These are phyloP conservation scores for Cyclotella atomus DNA, from an alignment of 108 stramenopile genomes.

Conservation along the genomic window DNA sequence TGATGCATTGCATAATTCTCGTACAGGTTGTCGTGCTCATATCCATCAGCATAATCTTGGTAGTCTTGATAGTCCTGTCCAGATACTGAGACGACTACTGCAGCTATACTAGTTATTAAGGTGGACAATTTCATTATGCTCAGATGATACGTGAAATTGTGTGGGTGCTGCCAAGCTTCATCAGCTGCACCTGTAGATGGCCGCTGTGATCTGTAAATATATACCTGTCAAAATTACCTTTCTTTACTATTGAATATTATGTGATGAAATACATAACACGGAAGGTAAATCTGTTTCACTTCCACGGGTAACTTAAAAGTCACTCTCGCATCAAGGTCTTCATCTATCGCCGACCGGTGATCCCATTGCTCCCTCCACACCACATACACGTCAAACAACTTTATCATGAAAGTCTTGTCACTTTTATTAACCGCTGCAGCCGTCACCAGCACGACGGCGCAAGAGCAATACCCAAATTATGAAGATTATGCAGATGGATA, in stretches of 20 bases:
- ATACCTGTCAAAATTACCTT: too few relatives aligned
- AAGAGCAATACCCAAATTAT: conserved; percentile 66
- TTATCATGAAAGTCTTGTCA: conserved; percentile 29
- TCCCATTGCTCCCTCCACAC: neutral
- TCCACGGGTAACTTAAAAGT: neutral
- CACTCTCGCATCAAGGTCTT: too few relatives aligned
- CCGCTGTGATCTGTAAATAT: too few relatives aligned
- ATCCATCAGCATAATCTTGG: conserved; percentile 58
- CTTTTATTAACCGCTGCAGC: conserved; percentile 38
- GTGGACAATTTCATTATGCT: conserved; percentile 27
- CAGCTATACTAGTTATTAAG: conserved; percentile 33
- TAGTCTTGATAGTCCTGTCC: conserved; percentile 54
- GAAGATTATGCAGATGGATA: conserved; percentile 75
- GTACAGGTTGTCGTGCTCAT: conserved; percentile 76
- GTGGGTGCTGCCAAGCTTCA: too few relatives aligned
- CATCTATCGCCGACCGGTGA: neutral
- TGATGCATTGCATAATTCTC: conserved; percentile 82
- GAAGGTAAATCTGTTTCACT: neutral
- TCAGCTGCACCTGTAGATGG: too few relatives aligned
- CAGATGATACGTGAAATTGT: too few relatives aligned
- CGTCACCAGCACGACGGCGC: conserved; percentile 24
- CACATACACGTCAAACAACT: neutral
- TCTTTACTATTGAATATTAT: neutral
- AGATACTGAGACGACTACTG: conserved; percentile 16
- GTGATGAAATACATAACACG: too few relatives aligned